Base-by-base conservation (phyloP, 1,139 yeast genomes). In the Hyphopichia wangnamkhiaoensis region DNA sequence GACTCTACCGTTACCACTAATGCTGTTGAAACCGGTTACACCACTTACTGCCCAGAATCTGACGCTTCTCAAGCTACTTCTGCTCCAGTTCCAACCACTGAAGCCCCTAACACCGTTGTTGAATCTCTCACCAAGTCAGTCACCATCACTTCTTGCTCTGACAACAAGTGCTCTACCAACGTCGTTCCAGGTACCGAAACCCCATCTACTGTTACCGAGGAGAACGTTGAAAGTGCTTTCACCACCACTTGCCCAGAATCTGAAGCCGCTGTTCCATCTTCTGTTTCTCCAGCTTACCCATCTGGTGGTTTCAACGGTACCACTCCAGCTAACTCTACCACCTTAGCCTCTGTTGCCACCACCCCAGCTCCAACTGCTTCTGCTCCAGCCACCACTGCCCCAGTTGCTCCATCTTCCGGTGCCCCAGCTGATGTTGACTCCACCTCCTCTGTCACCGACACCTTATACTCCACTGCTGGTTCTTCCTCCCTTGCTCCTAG, bases 21-120 rank as follows among this genome's bases (percentile, higher is more conserved):
- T 24, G 53, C 62, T 29, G 48, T 51, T 35, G 48, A 45, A 30
- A 62, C 71, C 38, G 49, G 51, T 34, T 61, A 55, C 62, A 59
- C 69, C 49, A 65, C 71, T 36, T 61, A 56, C 56, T 62, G 69
- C 43, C 71, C 69, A 46, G 31, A 55, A 28, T 35, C 49, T 33
- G 47, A 40, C 19, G 40, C 34, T 23, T 23, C 33, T 18, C 23
- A 20, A 29, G 12, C 31, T 16, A 7, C 31, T 28, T 6, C 31
- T 28, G 37, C 26, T 34, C 37, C 37, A 26, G 32, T 10, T 17
- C 13, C 38, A 16, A 36, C 38, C 37, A 32, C 40, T 16, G 15
- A n/a, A n/a, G n/a, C n/a, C n/a, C n/a, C n/a, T n/a, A n/a, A 30
- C 10, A 44, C 56, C 30, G 47, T 42, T 13, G 50, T 54, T 23